phyloP scores from a whole-genome alignment of 2,329 filamentous ascomycete species.

The Aureobasidium uvarum region DNA sequence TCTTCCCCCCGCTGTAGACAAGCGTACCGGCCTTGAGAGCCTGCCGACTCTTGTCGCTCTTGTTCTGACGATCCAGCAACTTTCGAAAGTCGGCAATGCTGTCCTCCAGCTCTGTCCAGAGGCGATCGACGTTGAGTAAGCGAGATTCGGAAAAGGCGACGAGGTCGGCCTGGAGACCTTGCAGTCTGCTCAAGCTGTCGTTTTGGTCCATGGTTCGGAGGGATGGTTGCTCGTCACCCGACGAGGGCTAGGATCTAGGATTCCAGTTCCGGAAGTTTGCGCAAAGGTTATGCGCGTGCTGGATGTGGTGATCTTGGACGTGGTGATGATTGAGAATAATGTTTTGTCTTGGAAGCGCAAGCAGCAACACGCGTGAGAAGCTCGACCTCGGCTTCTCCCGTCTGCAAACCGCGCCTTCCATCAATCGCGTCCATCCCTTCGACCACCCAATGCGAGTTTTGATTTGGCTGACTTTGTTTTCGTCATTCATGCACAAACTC shows the following conservation, averaged over 20 bases:
- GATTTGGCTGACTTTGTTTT: neutral
- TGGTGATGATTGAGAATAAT: neutral
- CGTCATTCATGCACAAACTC: neutral
- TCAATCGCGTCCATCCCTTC: conserved; percentile 5
- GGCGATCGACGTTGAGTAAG: conserved; percentile 66
- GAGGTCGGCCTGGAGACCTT: conserved; percentile 83
- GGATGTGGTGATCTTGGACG: neutral
- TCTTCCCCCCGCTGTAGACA: conserved; percentile 26
- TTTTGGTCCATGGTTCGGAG: conserved; percentile 65
- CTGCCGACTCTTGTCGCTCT: conserved; percentile 72
- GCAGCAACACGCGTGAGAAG: conserved; percentile 23
- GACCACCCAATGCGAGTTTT: neutral
- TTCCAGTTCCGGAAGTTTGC: conserved; percentile 9
- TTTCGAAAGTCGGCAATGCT: conserved; percentile 66
- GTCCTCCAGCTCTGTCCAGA: conserved; percentile 63
- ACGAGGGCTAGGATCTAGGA: neutral
- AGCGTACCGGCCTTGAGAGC: conserved; percentile 63
- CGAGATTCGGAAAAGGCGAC: conserved; percentile 70
- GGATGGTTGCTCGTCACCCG: conserved; percentile 14
- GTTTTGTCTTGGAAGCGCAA: conserved; percentile 14
- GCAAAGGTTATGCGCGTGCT: neutral
- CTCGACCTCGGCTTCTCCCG: conserved; percentile 24
- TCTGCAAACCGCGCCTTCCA: conserved; percentile 4
- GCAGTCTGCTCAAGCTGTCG: conserved; percentile 71
- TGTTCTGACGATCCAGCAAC: conserved; percentile 71